Evolutionary conservation across 495 filamentous ascomycete species (phyloP), one percentile per base, ranked within the genome.

Genomic region (Aspergillus leporis): DNA sequence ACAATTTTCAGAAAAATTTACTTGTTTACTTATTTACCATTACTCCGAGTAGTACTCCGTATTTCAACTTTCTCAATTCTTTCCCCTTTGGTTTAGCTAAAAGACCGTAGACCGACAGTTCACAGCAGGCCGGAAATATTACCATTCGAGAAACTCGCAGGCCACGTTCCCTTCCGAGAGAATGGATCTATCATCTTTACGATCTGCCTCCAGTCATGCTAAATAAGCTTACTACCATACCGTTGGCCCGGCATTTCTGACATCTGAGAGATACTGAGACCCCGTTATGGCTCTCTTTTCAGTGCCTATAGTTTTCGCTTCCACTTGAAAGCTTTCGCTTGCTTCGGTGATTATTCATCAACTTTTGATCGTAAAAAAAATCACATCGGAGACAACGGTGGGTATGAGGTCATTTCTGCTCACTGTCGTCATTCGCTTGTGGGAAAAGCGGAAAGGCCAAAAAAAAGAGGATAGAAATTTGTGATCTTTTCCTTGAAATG

Each of bases 161-260:
- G 34, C 61, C 61, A 64, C 61, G 61, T 64, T 64, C 61, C 50
- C 30, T 41, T 60, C 50, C 53, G 28, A 56, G 38, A 60, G 56
- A 63, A 47, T 52, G 30, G 57, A 64, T 64, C 40, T 60, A 59
- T 64, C 61, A 64, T 51, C n/a, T n/a, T 36, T 36, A 12, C 25
- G 58, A 60, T 60, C 53, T 47, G 14, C 53, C 47, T 30, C 48
- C 18, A 8, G 16, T 16, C 21, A 48, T 60, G 13, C 57, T 48
- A 51, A 64, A 50, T 56, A 51, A 49, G 53, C 57, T 60, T 50
- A 64, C 36, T 40, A 60, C 22, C 30, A 48, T 32, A 59, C 56
- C 28, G 53, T 53, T 62, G 49, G 19, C 41, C 52, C 46, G 52
- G 52, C 53, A 53, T 25, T 56, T 61, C n/a, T 61, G 54, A 61